Conservation (phyloP, 192 early-diverging fungal species). For the Dissophora globulifera region DNA sequence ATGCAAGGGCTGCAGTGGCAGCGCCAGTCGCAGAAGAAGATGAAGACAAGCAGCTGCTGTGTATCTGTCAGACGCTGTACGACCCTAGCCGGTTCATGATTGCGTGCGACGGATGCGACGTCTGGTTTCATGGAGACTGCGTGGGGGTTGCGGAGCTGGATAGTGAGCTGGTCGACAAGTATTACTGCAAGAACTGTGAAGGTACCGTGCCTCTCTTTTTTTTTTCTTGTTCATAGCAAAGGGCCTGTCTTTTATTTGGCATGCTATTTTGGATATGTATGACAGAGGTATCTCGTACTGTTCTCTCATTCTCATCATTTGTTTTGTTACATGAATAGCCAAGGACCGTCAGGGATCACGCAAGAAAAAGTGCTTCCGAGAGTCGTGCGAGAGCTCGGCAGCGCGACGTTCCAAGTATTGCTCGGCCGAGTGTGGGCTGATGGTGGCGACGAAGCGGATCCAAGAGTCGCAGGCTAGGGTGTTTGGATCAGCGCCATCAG, state of each 20-base stretch:
- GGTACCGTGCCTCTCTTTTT: too few species aligned
- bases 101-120: slow-evolving; percentile 77
- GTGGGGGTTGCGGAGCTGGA: slow-evolving; percentile 68
- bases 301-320: neutral
- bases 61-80: slow-evolving; percentile 68
- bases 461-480: slow-evolving; percentile 53
- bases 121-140: slow-evolving; percentile 84
- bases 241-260: too few species aligned
- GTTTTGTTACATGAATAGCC: slow-evolving; percentile 38
- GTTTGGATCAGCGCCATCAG: too few species aligned
- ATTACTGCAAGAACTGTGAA: slow-evolving; percentile 71
- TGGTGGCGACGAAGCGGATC: slow-evolving; percentile 57
- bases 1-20: too few species aligned
- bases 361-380: slow-evolving; percentile 60
- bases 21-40: too few species aligned
- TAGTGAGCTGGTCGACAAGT: slow-evolving; percentile 68
- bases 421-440: slow-evolving; percentile 62
- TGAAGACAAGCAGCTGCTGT: slow-evolving; percentile 56
- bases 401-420: slow-evolving; percentile 61
- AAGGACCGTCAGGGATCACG: slow-evolving; percentile 60
- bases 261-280: too few species aligned
- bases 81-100: slow-evolving; percentile 76
- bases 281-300: too few species aligned
- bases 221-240: too few species aligned
- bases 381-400: slow-evolving; percentile 56